phyloP scores from a whole-genome alignment of 257 asterid genomes.

The Salvia splendens region DNA sequence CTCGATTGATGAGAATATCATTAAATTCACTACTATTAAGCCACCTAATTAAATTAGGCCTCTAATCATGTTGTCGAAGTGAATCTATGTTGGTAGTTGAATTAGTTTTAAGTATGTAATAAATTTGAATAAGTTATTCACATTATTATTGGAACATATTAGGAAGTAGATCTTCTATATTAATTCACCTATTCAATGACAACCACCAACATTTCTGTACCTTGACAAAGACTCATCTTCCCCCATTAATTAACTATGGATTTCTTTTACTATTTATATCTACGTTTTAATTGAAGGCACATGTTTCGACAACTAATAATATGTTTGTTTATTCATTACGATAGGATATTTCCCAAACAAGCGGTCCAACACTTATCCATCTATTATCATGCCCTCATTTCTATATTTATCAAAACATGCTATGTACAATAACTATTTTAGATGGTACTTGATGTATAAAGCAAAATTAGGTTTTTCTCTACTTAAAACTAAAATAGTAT shows the following conservation, averaged over 20 bases:
- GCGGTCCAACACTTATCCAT: no score
- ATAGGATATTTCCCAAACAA: no score
- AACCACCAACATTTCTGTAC: conserved; percentile 30
- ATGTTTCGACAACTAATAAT: background rate
- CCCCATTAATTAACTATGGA: no score
- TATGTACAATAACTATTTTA: background rate
- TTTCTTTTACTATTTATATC: background rate
- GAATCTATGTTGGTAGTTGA: background rate
- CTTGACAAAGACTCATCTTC: conserved; percentile 3
- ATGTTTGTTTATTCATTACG: background rate
- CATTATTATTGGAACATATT: background rate
- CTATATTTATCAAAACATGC: background rate
- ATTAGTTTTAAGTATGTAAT: no score
- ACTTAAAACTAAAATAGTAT: no score
- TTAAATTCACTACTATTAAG: no score
- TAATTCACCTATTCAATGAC: conserved; percentile 12
- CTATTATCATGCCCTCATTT: background rate
- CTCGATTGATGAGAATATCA: no score
- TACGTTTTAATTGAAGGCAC: conserved; percentile 2
- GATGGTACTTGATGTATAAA: background rate
- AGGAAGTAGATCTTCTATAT: conserved; percentile 11
- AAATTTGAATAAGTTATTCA: no score
- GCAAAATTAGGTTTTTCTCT: background rate
- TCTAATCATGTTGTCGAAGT: background rate
- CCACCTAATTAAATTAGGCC: background rate